These are phyloP conservation scores for Cairneyella variabilis DNA, from an alignment of 495 filamentous ascomycete species.

Conservation along the genomic window DNA sequence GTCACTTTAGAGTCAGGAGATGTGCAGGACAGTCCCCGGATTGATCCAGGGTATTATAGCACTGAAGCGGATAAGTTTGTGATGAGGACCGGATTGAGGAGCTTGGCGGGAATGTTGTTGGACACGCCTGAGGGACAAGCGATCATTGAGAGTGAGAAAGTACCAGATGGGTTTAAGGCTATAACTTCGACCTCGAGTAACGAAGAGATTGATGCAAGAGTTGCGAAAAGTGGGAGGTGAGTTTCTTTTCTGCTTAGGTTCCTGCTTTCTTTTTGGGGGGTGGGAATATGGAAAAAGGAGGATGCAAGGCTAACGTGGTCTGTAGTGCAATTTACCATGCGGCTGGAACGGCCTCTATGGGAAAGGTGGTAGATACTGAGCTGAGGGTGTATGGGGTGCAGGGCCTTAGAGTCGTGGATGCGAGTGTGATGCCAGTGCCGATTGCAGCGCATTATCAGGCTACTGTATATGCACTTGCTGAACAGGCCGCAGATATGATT, in stretches of 20 bases:
- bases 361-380: neutral
- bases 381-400: neutral
- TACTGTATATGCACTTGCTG: neutral
- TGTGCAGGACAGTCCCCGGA: conserved; percentile 23
- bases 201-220: neutral
- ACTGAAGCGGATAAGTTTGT: conserved; percentile 25
- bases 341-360: neutral
- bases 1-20: conserved; percentile 26
- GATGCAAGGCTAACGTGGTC: too few relatives aligned
- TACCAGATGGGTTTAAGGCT: neutral
- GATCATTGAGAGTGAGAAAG: neutral
- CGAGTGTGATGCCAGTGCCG: neutral
- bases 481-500: too few relatives aligned
- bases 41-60: conserved; percentile 39
- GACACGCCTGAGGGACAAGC: neutral
- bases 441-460: neutral
- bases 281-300: too few relatives aligned
- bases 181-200: neutral
- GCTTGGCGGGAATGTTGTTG: neutral
- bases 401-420: neutral
- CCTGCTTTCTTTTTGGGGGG: too few relatives aligned
- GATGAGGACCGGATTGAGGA: conserved; percentile 6
- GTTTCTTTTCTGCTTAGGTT: too few relatives aligned
- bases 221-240: neutral
- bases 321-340: neutral